Evolutionary conservation across 305 asterid species (phyloP), one percentile per base, ranked within the genome.

Genomic region (Fraxinus angustifolia): DNA sequence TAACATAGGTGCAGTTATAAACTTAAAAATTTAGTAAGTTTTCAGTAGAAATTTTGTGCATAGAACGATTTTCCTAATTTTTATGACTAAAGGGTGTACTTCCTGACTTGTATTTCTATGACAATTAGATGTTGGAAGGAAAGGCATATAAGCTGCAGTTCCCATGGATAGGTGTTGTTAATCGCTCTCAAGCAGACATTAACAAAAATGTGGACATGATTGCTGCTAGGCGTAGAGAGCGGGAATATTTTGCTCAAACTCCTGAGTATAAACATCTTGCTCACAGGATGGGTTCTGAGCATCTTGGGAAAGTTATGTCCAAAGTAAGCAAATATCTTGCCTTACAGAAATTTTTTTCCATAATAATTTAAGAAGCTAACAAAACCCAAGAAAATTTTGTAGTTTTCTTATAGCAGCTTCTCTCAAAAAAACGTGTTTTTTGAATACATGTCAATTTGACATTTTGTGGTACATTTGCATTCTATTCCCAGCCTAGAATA

Each of bases 91-190:
- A 75, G 17, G 76, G 53, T 70, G 60, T 34, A 42, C 1, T 31
- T 75, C 6, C 23, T 78, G 80, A 72, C 79, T 79, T 28, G 77
- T 16, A 23, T 17, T 75, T 83, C 75, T 78, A 38, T 50, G 65
- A 67, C 80, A 68, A 79, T 68, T 84, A 94, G 98, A 95, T 95
- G 4, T 82, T 95, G 91, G 98, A 95, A 88, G 98, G 99, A 85
- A 89, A 73, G 86, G 73, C 97, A 5, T 96, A 96, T 86, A 92
- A 88, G 91, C 90, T 96, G 87, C 98, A 93, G 90, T 94, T 88
- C 88, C 99, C 98, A 68, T 96, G 99, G 99, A 92, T 96, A 77
- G 99, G 99, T 86, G 97, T 96, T 68, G 99, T 95, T 71, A 95
- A 95, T 87, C 97, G 99, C 60, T 96, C 98, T 78, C 99, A 96